Conservation (phyloP, 345 rosid genomes). For the Rubroshorea leprosula region DNA sequence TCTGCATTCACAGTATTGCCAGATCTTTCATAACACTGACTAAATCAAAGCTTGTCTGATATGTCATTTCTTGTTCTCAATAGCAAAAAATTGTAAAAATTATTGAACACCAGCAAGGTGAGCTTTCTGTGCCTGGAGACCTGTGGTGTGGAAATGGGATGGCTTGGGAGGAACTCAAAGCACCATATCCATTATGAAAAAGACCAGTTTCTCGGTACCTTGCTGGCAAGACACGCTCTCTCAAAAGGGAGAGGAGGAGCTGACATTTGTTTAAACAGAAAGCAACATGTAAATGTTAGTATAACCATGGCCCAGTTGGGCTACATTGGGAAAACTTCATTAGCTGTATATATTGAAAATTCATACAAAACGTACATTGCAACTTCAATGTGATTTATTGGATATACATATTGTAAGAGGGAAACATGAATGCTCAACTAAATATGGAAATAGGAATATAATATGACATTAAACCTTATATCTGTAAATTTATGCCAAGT, state of each 20-base stretch:
- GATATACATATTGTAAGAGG: background rate
- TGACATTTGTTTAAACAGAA: background rate
- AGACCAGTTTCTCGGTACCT: background rate
- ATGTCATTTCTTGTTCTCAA: too few species aligned
- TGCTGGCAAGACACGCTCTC: background rate
- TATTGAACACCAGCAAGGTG: too few species aligned
- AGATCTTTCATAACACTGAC: background rate
- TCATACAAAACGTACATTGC: background rate
- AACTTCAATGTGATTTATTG: background rate
- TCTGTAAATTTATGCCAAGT: background rate
- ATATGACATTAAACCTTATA: background rate
- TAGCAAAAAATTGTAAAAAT: too few species aligned
- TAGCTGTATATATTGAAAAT: background rate
- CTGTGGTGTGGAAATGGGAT: background rate
- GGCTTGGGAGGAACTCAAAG: conserved; percentile 8
- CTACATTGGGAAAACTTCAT: too few species aligned
- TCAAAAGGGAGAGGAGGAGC: background rate
- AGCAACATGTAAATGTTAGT: background rate
- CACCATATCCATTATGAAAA: background rate
- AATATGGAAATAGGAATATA: background rate
- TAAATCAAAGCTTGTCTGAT: too few species aligned
- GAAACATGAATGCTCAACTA: background rate
- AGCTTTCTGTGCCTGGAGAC: too few species aligned
- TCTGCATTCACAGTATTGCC: background rate
- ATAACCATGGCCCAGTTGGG: too few species aligned